Base-by-base conservation (phyloP, 495 filamentous ascomycete species). In the Venustampulla echinocandica region DNA sequence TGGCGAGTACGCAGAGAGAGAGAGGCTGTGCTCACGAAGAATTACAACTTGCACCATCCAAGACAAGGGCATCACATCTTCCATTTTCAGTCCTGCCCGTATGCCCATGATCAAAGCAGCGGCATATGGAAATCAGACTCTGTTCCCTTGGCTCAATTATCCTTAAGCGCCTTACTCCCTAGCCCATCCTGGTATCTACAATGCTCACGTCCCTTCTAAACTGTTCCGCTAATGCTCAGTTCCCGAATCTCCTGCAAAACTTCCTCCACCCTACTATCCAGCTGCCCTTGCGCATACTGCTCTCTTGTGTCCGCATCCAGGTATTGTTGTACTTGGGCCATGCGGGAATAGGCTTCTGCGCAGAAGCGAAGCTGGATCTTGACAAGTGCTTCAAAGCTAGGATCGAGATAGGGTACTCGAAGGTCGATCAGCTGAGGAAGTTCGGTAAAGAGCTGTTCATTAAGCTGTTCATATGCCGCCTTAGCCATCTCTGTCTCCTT, bases 251-350 rank as follows among this genome's bases (percentile, higher is more conserved):
- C 88, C 62, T 96, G 89, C 64, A 98, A 57, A 46, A 97, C 92
- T 68, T 96, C 84, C 70, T 98, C 92, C 28, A 98, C 92, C 53
- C 87, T 69, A 51, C 77, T 85, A 64, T 98, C 92, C 55, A 98
- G 66, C 56, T 95, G 84, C 28, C 92, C 92, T 52, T 87, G 80
- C 13, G 92, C 92, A 66, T 98, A 98, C 67, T 95, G 87, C 47
- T 98, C 92, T 44, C 92, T 74, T 35, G 89, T 97, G 61, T 92
- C 86, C n/a, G 90, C 81, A 64, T 97, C 92, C 35, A 98, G 74
- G 65, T 95, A 98, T 66, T 98, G 93, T 69, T 98, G 92, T 50
- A 98, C 92, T 70, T 98, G 92, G 7, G 92, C 92, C 92, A 98
- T 97, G 18, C 92, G 73, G 25, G 79, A 85, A 62, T 98, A 98